Conservation (phyloP, 805 yeast genomes). For the Monosporozyma servazzii region DNA sequence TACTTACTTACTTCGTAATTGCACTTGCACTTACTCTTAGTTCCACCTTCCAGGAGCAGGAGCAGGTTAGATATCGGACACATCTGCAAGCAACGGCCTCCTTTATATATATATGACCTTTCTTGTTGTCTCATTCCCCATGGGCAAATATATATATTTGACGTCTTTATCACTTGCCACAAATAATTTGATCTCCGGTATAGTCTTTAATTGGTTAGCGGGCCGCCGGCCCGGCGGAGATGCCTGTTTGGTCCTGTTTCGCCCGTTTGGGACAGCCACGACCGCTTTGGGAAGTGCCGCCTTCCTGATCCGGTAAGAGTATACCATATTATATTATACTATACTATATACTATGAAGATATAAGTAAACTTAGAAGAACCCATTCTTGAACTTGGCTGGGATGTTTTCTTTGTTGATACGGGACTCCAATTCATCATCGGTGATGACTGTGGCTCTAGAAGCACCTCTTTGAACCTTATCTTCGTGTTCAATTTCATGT, state of each 20-base stretch:
- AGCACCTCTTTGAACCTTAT: conserved; percentile 29
- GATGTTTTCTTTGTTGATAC: conserved; percentile 30
- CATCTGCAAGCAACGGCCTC: too few species aligned
- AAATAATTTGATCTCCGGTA: too few species aligned
- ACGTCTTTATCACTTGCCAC: too few species aligned
- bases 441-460: conserved; percentile 31
- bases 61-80: too few species aligned
- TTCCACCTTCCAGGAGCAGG: too few species aligned
- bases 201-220: not conserved
- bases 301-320: not conserved
- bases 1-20: not conserved
- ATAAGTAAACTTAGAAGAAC: conserved; percentile 7
- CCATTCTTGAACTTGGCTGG: conserved; percentile 33
- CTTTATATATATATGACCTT: too few species aligned
- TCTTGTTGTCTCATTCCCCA: too few species aligned
- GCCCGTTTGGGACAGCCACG: not conserved
- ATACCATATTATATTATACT: not conserved
- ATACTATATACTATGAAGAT: not conserved
- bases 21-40: too few species aligned
- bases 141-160: too few species aligned
- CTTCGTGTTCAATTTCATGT: conserved; percentile 66
- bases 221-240: not conserved
- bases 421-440: conserved; percentile 33
- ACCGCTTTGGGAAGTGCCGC: not conserved
- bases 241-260: not conserved